Evolutionary conservation across 2,329 filamentous ascomycete species (phyloP).

Genomic region (Kalaharituber pfeilii): DNA sequence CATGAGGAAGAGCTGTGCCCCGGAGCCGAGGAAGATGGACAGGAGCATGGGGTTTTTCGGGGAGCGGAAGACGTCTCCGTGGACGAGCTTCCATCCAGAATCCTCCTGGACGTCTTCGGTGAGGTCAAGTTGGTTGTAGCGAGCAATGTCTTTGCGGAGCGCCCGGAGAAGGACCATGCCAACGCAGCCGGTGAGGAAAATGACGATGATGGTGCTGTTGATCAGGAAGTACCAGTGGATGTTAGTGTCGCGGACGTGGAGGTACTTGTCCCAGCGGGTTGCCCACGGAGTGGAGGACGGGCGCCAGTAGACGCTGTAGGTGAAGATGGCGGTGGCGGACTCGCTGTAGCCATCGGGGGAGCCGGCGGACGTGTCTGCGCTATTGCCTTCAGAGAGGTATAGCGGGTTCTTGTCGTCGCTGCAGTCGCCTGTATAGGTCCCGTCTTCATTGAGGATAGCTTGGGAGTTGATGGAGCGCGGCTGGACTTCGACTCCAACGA

Average conservation of each 20-base stretch:
- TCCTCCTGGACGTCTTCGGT: conserved; percentile 95
- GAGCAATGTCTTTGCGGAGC: conserved; percentile 82
- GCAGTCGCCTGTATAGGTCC: conserved; percentile 42
- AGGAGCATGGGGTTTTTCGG: conserved; percentile 69
- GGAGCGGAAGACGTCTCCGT: conserved; percentile 89
- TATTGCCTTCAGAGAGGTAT: conserved; percentile 44
- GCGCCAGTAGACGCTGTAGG: conserved; percentile 83
- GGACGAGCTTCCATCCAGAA: conserved; percentile 95
- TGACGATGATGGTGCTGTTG: conserved; percentile 86
- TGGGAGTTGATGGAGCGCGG: conserved; percentile 46
- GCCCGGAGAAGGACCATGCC: conserved; percentile 80
- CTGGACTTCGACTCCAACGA: conserved; percentile 81
- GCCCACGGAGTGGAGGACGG: conserved; percentile 78
- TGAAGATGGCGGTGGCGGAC: conserved; percentile 38
- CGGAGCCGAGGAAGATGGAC: conserved; percentile 77
- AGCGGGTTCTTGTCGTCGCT: conserved; percentile 40
- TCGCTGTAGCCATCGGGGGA: not conserved
- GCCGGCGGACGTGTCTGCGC: conserved; percentile 31
- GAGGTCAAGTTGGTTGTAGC: conserved; percentile 85
- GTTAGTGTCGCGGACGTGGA: conserved; percentile 92
- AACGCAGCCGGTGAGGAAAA: conserved; percentile 80
- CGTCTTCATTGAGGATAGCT: conserved; percentile 36
- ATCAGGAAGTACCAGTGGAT: conserved; percentile 99
- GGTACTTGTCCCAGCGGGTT: conserved; percentile 95
- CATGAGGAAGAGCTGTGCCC: conserved; percentile 95